Conservation (phyloP, 495 filamentous ascomycete genomes). For the Podospora pseudocomata region DNA sequence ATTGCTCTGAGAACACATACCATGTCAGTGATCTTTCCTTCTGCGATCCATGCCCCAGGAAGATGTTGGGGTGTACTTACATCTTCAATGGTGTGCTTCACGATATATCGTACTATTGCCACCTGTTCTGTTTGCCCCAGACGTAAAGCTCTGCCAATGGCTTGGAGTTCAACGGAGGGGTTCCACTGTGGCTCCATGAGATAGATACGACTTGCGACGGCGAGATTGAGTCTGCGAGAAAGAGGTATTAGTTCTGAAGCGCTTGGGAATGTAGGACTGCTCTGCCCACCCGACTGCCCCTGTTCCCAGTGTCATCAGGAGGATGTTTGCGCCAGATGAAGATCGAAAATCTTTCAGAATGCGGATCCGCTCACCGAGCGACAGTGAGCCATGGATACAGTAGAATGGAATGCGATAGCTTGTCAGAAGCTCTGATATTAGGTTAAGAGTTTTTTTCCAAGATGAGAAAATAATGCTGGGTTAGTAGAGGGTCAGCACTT, state of each 20-base stretch:
- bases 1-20: constrained; percentile 15
- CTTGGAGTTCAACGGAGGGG: constrained; percentile 43
- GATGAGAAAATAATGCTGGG: background rate
- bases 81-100: background rate
- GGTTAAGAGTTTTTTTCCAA: background rate
- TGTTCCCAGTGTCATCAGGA: background rate
- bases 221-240: constrained; percentile 29
- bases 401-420: background rate
- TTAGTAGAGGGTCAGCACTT: background rate
- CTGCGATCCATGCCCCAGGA: background rate
- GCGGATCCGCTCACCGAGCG: background rate
- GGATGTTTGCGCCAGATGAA: background rate
- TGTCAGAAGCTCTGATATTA: background rate
- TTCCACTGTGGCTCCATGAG: constrained; percentile 48
- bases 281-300: background rate
- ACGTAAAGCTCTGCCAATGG: constrained; percentile 35
- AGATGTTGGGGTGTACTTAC: background rate
- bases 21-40: constrained; percentile 10
- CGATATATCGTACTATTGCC: background rate
- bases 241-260: too few relatives aligned
- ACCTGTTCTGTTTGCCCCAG: background rate
- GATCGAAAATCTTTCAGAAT: background rate
- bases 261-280: too few relatives aligned
- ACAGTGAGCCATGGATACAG: background rate
- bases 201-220: constrained; percentile 36